Evolutionary conservation across 306 rosid species (phyloP).

Genomic region (Amphicarpaea edgeworthii): DNA sequence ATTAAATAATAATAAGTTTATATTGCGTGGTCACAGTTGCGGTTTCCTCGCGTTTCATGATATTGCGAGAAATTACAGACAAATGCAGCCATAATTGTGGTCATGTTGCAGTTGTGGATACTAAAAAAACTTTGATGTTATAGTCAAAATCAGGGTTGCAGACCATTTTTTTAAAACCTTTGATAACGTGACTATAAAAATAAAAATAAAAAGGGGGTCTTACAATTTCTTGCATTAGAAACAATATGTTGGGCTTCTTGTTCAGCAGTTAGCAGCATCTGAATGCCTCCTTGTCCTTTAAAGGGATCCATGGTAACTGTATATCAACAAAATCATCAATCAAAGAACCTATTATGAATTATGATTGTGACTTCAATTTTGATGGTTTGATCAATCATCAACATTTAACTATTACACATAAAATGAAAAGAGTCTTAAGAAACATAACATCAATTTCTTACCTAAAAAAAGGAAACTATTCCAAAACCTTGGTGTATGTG

Average conservation of each 20-base stretch:
- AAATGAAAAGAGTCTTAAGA: slow-evolving; percentile 19
- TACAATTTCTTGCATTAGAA: slow-evolving; percentile 76
- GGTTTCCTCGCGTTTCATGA: not conserved
- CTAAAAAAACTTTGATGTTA: too few species aligned
- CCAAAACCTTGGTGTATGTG: slow-evolving; percentile 3
- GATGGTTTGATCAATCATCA: not conserved
- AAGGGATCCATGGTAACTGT: slow-evolving; percentile 68
- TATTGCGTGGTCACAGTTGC: not conserved
- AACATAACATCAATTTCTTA: slow-evolving; percentile 34
- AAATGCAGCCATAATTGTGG: not conserved
- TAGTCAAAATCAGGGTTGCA: not conserved
- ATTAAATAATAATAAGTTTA: not conserved
- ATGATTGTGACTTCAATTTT: not conserved
- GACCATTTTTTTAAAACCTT: not conserved
- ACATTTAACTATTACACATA: slow-evolving; percentile 2
- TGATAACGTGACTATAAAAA: not conserved
- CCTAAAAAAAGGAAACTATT: slow-evolving; percentile 24
- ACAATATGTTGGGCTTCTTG: slow-evolving; percentile 87
- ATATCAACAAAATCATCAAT: slow-evolving; percentile 27
- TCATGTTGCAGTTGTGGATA: too few species aligned
- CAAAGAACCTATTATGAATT: not conserved
- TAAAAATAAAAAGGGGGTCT: not conserved
- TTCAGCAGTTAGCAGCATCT: slow-evolving; percentile 82
- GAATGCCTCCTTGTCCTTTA: slow-evolving; percentile 91
- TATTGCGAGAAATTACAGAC: not conserved